Evolutionary conservation across 805 yeast genomes (phyloP), one percentile per base, ranked within the genome.

Genomic region (Brettanomyces bruxellensis): DNA sequence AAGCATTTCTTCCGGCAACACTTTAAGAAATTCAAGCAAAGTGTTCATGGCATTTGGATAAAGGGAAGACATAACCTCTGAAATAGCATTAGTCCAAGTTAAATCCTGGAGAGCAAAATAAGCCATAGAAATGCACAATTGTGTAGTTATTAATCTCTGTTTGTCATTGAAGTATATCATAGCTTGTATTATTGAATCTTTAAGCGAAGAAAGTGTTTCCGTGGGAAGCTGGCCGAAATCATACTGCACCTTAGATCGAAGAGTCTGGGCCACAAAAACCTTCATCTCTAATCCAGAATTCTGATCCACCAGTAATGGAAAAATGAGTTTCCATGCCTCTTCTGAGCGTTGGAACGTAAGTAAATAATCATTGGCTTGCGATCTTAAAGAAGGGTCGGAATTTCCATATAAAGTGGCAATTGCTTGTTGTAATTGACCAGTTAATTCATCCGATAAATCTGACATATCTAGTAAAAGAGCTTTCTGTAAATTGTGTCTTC

Each of bases 251-350:
- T 83, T 90, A 40, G 90, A 81, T 51, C 96, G 72, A 50, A 93
- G 67, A 0, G 99, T 93, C 62, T 95, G 99, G 0, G 97, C 84
- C 13, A 91, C 83, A 68, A 95, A 93, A 56, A 93, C 70, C 56
- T 80, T 81, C 44, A 84, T 66, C 58, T 83, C 86, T 40, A 79
- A 52, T 5, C 63, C 55, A 18, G 62, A 54, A 8, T 56, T 47
- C 11, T 53, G 50, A 28, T 54, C 49, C 28, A 60, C 60, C 32
- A 89, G 70, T 1, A 84, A 71, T 41, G 72, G 69, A 57, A 82
- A 83, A 34, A 81, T 72, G 1, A 78, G 58, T 30, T 73, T 70
- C 99, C 99, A 93, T 0, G 98, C 93, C 49, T 76, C 79, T 34
- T 71, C 68, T 0, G 90, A 80, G 60, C 89, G 83, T 64, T 93